A percentile compares a stretch with the other conserved stretches of the same genome.
phyloP scores from a whole-genome alignment of 1,139 yeast genomes.

The Lodderomyces beijingensis region DNA sequence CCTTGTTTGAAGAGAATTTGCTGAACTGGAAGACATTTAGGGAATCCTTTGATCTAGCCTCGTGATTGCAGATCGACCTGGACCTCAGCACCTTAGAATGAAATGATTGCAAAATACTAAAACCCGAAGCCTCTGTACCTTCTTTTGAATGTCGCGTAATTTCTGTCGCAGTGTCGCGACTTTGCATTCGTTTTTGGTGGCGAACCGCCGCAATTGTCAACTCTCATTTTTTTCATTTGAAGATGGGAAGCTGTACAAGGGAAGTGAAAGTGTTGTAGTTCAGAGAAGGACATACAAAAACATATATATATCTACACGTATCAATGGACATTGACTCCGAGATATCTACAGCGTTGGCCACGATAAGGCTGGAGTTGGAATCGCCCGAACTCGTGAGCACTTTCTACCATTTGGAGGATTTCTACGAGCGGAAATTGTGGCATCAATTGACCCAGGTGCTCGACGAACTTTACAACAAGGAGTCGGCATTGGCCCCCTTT shows the following conservation, averaged over 20 bases:
- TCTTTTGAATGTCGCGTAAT: too few species aligned
- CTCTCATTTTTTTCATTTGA: too few species aligned
- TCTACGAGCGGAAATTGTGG: slow-evolving; percentile 79
- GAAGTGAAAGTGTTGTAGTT: too few species aligned
- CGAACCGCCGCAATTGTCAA: too few species aligned
- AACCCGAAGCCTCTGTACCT: too few species aligned
- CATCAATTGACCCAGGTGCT: slow-evolving; percentile 73
- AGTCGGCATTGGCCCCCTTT: slow-evolving; percentile 40
- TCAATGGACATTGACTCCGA: slow-evolving; percentile 43
- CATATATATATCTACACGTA: neutral
- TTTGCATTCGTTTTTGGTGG: too few species aligned
- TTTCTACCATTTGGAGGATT: slow-evolving; percentile 76
- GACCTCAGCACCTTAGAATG: too few species aligned
- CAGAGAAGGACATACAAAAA: too few species aligned
- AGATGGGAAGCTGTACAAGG: too few species aligned
- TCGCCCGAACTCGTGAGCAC: slow-evolving; percentile 58
- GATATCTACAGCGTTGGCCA: slow-evolving; percentile 59
- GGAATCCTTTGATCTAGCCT: slow-evolving; percentile 16
- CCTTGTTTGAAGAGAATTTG: slow-evolving; percentile 34
- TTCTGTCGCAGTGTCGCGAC: too few species aligned
- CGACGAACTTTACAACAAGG: slow-evolving; percentile 46
- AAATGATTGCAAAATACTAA: too few species aligned
- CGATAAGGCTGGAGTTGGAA: slow-evolving; percentile 66
- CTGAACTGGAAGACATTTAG: slow-evolving; percentile 37
- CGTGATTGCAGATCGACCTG: too few species aligned